A percentile compares a stretch with the other conserved stretches of the same genome.
These are phyloP conservation scores for Trichoderma oligosporum DNA, from an alignment of 2,329 filamentous ascomycete species.

Conservation along the genomic window DNA sequence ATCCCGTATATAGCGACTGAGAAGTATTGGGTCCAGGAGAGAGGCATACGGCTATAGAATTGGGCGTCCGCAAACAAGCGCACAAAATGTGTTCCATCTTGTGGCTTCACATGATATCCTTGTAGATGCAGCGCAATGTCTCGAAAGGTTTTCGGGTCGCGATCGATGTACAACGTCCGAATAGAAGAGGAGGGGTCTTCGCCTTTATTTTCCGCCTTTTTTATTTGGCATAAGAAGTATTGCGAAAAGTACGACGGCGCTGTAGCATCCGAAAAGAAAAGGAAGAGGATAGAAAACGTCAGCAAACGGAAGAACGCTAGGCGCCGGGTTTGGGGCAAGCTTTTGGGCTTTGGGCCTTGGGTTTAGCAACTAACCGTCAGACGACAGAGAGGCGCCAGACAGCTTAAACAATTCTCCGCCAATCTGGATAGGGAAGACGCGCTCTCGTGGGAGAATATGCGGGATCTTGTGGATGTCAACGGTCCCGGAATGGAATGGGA, in stretches of 20 bases:
- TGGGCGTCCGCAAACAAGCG: slow-evolving; percentile 91
- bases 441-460: slow-evolving; percentile 61
- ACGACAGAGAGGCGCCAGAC: slow-evolving; percentile 69
- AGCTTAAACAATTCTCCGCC: slow-evolving; percentile 69
- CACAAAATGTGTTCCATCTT: slow-evolving; percentile 82
- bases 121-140: slow-evolving; percentile 90
- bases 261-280: slow-evolving; percentile 35
- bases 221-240: slow-evolving; percentile 83
- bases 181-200: slow-evolving; percentile 50
- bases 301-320: slow-evolving; percentile 19
- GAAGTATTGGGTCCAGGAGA: background rate
- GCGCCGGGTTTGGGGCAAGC: too few relatives aligned
- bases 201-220: slow-evolving; percentile 56
- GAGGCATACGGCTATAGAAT: slow-evolving; percentile 73
- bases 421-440: slow-evolving; percentile 72
- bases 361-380: slow-evolving; percentile 61
- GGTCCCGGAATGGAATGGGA: slow-evolving; percentile 30
- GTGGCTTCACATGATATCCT: slow-evolving; percentile 81
- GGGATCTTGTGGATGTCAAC: slow-evolving; percentile 49
- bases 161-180: slow-evolving; percentile 89
- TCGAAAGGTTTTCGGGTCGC: slow-evolving; percentile 81
- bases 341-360: too few relatives aligned
- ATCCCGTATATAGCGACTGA: background rate
- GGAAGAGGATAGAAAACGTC: background rate
- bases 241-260: slow-evolving; percentile 95